Evolutionary conservation across 352 stramenopile genomes (phyloP).

Genomic region (Halophytophthora polymorphica): DNA sequence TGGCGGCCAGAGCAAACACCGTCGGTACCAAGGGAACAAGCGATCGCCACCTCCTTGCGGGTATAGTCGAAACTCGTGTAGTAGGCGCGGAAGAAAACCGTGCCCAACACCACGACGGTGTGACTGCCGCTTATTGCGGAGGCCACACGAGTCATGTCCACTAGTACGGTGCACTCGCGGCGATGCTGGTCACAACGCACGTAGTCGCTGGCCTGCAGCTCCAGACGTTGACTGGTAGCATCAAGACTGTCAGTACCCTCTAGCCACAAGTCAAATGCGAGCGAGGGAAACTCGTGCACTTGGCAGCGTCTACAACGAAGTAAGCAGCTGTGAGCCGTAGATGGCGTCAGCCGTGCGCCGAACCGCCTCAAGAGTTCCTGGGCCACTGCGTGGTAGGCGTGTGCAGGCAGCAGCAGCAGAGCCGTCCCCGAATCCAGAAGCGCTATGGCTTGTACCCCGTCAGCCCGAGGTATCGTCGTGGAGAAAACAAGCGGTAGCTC

Average conservation of each 20-base stretch:
- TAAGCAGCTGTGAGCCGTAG: not conserved
- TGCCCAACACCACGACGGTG: slow-evolving; percentile 16
- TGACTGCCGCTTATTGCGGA: slow-evolving; percentile 13
- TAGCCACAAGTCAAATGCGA: slow-evolving; percentile 13
- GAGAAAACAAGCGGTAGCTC: not conserved
- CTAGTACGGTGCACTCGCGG: slow-evolving; percentile 18
- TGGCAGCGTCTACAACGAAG: slow-evolving; percentile 13
- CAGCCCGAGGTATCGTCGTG: not conserved
- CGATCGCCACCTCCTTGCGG: slow-evolving; percentile 13
- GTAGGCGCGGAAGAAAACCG: slow-evolving; percentile 20
- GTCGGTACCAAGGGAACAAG: slow-evolving; percentile 11
- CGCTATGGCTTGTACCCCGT: not conserved
- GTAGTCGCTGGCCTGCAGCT: slow-evolving; percentile 22
- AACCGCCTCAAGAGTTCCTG: slow-evolving; percentile 8
- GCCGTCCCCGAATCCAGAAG: slow-evolving; percentile 22
- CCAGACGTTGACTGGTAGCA: slow-evolving; percentile 6
- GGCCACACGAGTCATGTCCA: slow-evolving; percentile 11
- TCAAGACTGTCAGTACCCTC: not conserved
- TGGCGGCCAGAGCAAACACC: slow-evolving; percentile 10
- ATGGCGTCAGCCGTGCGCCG: slow-evolving; percentile 3
- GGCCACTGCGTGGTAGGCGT: slow-evolving; percentile 8
- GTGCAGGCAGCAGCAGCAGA: slow-evolving; percentile 12
- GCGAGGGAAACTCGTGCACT: slow-evolving; percentile 18
- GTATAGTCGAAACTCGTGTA: slow-evolving; percentile 22
- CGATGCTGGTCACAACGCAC: slow-evolving; percentile 17